Evolutionary conservation across 2,329 filamentous ascomycete genomes (phyloP).

Genomic region (Chaetothyriales sp.): DNA sequence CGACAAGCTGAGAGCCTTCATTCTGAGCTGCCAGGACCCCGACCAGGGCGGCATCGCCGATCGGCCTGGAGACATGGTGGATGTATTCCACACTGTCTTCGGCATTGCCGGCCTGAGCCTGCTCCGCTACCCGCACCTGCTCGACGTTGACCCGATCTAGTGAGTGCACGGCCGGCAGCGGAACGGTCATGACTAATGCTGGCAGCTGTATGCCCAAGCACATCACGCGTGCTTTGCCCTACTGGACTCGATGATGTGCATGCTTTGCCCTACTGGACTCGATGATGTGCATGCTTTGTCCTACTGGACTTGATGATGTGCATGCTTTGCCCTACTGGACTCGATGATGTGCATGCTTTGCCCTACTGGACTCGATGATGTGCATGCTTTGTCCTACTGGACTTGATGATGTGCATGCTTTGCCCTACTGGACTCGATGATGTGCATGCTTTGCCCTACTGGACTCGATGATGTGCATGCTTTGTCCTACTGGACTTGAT

Average conservation of each 20-base stretch:
- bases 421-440: constrained; percentile 12
- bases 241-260: constrained; percentile 23
- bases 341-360: constrained; percentile 34
- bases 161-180: constrained; percentile 29
- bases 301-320: constrained; percentile 9
- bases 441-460: constrained; percentile 33
- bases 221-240: constrained; percentile 41
- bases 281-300: constrained; percentile 35
- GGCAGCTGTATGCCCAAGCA: constrained; percentile 57
- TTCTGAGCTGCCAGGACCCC: constrained; percentile 74
- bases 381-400: constrained; percentile 31
- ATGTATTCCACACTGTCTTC: constrained; percentile 93
- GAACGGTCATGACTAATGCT: constrained; percentile 12
- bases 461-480: constrained; percentile 32
- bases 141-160: constrained; percentile 80
- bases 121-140: constrained; percentile 60
- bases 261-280: constrained; percentile 26
- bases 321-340: constrained; percentile 30
- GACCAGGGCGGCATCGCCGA: constrained; percentile 79
- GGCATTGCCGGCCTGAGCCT: constrained; percentile 79
- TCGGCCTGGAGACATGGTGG: constrained; percentile 83
- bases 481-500: constrained; percentile 18
- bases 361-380: constrained; percentile 11
- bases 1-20: constrained; percentile 64
- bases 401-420: constrained; percentile 34